A percentile compares a stretch with the other conserved stretches of the same genome.
Conservation (phyloP, 345 rosid genomes). For the Luvunga scandens region DNA sequence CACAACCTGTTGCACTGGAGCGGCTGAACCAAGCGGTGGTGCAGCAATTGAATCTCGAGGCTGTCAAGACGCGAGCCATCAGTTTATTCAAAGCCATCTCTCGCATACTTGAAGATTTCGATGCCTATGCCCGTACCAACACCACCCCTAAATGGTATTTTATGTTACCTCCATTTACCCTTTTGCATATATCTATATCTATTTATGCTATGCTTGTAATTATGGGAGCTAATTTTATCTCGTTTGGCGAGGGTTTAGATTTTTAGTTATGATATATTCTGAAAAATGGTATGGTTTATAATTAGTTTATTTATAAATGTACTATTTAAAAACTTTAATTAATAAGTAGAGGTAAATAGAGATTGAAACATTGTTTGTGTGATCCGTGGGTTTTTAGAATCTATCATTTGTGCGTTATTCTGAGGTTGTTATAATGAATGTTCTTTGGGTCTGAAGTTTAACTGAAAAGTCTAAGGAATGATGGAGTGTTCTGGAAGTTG, state of each 20-base stretch:
- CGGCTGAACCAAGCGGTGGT: slow-evolving; percentile 62
- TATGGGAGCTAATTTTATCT: neutral
- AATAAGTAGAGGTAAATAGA: neutral
- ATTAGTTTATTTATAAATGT: no score
- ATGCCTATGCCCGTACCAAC: slow-evolving; percentile 67
- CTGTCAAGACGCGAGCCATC: slow-evolving; percentile 73
- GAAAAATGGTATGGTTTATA: neutral
- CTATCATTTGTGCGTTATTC: neutral
- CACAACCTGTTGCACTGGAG: slow-evolving; percentile 39
- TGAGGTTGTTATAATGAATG: neutral
- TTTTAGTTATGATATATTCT: no score
- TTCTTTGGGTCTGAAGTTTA: neutral
- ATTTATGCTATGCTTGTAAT: neutral
- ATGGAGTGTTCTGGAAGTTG: neutral
- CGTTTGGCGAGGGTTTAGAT: neutral
- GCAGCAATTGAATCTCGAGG: slow-evolving; percentile 73
- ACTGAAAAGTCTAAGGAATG: neutral
- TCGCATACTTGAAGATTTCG: slow-evolving; percentile 90
- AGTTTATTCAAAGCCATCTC: slow-evolving; percentile 77
- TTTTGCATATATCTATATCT: neutral
- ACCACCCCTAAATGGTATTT: slow-evolving; percentile 78
- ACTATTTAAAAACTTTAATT: neutral
- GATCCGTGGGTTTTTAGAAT: neutral
- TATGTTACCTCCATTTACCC: neutral
- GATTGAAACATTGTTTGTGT: neutral